Evolutionary conservation across 2,329 filamentous ascomycete genomes (phyloP), one percentile per base, ranked within the genome.

Genomic region (Nemania serpens): DNA sequence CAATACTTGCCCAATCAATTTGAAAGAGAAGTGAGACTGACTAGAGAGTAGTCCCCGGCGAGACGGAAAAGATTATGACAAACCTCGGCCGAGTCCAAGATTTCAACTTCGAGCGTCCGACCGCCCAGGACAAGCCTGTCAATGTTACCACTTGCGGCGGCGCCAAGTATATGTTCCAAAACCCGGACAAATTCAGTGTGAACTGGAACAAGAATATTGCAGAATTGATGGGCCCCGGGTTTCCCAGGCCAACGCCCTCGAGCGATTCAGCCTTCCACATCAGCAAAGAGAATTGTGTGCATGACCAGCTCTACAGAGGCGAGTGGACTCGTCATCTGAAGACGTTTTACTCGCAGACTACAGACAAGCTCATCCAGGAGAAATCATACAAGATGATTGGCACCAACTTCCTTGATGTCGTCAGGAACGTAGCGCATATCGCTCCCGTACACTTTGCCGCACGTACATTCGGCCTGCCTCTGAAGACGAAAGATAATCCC

Each of bases 11-110:
- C 58, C 5, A 36, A 1, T 33, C 10, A 2, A 43, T 5, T 1
- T 1, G 0, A 25, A 6, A 13, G 2, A n/a, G 5, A 1, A 2
- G 7, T 10, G 2, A 7, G 36, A n/a, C 63, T 65, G 20, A 66
- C 29, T 1, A 22, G n/a, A 45, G n/a, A 4, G 76, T 79, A 2
- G 87, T 89, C 1, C 91, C 91, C 0, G 78, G 79, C 0, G 91
- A 93, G 71, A 95, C 91, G 74, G 76, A 82, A 59, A 85, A 83
- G 64, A 93, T 93, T 64, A 81, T 93, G 65, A 86, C 83, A 45
- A 80, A 86, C 48, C 80, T 95, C 5, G 84, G 85, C 57, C 85
- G 89, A 46, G 88, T 82, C 46, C 78, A 89, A 33, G 78, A 87
- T 29, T 96, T 93, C 76, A 86, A 84, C 72, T 95, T 87, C 69